These are phyloP conservation scores for Cryphonectria naterciae DNA, from an alignment of 2,329 filamentous ascomycete species.

Conservation along the genomic window DNA sequence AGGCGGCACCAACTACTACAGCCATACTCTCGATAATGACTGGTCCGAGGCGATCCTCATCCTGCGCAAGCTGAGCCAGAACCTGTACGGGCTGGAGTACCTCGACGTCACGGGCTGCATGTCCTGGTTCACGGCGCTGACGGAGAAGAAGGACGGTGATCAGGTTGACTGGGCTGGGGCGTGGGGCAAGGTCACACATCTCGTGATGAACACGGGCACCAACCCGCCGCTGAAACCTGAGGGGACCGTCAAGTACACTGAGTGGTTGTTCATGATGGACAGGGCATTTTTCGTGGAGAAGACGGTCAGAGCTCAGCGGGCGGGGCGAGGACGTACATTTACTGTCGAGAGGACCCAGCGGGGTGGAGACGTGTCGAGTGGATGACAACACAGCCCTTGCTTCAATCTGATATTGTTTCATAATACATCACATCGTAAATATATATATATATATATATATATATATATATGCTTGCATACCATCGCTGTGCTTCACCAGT, in stretches of 20 bases:
- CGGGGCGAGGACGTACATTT: conserved; percentile 54
- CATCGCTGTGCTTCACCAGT: background rate
- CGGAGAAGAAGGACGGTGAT: conserved; percentile 41
- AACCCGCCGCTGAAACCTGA: conserved; percentile 38
- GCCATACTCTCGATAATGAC: conserved; percentile 60
- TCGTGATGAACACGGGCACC: conserved; percentile 53
- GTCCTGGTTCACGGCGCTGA: conserved; percentile 57
- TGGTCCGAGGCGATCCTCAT: conserved; percentile 63
- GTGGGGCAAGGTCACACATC: conserved; percentile 56
- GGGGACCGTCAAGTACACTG: conserved; percentile 38
- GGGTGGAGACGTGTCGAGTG: background rate
- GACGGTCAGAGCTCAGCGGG: conserved; percentile 50
- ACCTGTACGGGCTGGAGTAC: conserved; percentile 62
- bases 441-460: background rate
- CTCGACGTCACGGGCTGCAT: conserved; percentile 64
- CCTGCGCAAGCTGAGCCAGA: conserved; percentile 57
- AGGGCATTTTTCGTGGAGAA: conserved; percentile 41
- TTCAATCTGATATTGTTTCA: background rate
- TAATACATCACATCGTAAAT: too few relatives aligned
- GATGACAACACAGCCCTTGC: background rate
- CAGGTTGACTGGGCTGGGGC: conserved; percentile 57
- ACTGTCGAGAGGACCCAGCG: conserved; percentile 49
- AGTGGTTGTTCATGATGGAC: conserved; percentile 8
- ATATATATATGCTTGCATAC: too few relatives aligned
- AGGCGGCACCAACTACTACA: conserved; percentile 60